These are phyloP conservation scores for Coriolopsis trogii DNA, from an alignment of 1,284 basidiomycete species.

Conservation along the genomic window DNA sequence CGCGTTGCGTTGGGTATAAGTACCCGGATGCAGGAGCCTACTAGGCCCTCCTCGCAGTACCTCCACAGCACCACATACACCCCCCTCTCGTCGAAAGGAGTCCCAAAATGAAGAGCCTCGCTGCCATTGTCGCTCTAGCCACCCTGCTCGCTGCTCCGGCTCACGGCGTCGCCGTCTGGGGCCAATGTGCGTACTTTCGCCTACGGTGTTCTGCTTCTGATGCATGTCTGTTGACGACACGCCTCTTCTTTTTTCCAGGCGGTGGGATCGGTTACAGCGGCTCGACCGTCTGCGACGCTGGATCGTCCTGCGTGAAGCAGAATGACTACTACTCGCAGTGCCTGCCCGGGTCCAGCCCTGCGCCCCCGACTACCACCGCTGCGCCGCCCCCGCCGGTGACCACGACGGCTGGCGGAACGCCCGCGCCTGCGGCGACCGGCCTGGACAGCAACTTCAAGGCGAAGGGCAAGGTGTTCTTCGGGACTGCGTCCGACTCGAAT, in stretches of 20 bases:
- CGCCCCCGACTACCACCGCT: constrained; percentile 13
- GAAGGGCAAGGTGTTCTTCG: constrained; percentile 34
- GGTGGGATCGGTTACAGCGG: constrained; percentile 29
- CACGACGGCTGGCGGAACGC: not conserved
- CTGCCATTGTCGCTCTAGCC: constrained; percentile 31
- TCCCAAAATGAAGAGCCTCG: constrained; percentile 29
- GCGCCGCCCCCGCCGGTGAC: constrained; percentile 3
- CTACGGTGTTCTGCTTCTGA: not conserved
- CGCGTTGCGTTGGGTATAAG: no score
- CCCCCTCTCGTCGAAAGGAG: not conserved
- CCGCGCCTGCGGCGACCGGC: constrained; percentile 20
- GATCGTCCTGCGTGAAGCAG: constrained; percentile 19
- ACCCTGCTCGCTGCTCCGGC: constrained; percentile 25
- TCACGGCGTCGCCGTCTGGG: constrained; percentile 30
- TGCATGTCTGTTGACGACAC: not conserved
- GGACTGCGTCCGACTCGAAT: constrained; percentile 31
- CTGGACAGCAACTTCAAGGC: constrained; percentile 29
- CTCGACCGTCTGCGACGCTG: constrained; percentile 27
- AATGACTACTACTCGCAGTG: constrained; percentile 33
- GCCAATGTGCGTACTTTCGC: constrained; percentile 27
- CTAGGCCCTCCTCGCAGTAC: not conserved
- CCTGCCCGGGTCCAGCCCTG: constrained; percentile 20
- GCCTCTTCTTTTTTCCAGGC: constrained; percentile 10
- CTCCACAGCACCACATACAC: not conserved
- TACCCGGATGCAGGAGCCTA: not conserved